These are phyloP conservation scores for Phytophthora fragariaefolia DNA, from an alignment of 352 stramenopile species.

Conservation along the genomic window DNA sequence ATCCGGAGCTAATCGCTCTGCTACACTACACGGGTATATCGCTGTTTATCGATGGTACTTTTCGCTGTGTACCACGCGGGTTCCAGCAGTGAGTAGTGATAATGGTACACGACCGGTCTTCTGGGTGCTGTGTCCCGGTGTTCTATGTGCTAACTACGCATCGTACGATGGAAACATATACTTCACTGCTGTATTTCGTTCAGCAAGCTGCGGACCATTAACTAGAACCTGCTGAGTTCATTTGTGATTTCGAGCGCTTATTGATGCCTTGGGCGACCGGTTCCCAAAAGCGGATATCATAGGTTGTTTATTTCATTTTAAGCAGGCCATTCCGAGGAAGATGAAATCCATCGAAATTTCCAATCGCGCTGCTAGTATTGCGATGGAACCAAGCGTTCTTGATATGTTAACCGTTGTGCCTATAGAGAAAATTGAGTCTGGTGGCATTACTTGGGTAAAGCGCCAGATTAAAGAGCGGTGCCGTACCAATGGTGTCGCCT, in stretches of 20 bases:
- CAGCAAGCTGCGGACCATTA: not conserved
- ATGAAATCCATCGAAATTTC: not conserved
- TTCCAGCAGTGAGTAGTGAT: constrained; percentile 23
- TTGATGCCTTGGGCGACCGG: constrained; percentile 3
- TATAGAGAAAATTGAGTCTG: not conserved
- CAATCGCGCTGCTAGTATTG: not conserved
- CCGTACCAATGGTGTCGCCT: not conserved
- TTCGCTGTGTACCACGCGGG: constrained; percentile 5
- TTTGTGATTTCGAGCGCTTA: constrained; percentile 9
- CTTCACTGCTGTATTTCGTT: constrained; percentile 6
- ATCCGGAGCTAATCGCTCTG: constrained; percentile 15
- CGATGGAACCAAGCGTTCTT: constrained; percentile 2
- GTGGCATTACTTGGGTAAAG: not conserved
- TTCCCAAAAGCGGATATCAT: constrained; percentile 20
- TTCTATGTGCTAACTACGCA: constrained; percentile 16
- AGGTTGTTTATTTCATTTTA: constrained; percentile 21
- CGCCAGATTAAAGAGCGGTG: not conserved
- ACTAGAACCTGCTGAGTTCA: constrained; percentile 5
- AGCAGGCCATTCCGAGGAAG: not conserved
- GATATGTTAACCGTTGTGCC: constrained; percentile 9
- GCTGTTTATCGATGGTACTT: constrained; percentile 38
- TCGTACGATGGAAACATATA: constrained; percentile 6
- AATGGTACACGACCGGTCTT: constrained; percentile 18
- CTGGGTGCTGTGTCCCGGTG: constrained; percentile 2
- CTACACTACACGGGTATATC: constrained; percentile 5